Evolutionary conservation across 2,329 filamentous ascomycete species (phyloP), one percentile per base, ranked within the genome.

Genomic region (Fusarium austroafricanum): DNA sequence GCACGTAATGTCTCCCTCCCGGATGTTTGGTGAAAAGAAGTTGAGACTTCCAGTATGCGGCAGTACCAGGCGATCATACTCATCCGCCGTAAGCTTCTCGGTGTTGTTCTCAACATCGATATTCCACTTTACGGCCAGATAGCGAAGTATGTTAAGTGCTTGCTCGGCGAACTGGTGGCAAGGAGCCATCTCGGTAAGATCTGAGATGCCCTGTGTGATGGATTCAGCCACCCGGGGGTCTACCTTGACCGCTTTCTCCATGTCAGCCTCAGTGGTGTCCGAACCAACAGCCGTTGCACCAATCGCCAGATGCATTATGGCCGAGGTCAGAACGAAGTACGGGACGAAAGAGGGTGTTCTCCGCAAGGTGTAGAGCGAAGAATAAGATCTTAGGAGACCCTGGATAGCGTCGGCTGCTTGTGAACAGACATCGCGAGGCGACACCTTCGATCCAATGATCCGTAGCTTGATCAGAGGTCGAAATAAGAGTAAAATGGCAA

Each of bases 401-500:
- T 87, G 85, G 18, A 89, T 88, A 28, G 86, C 86, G 61, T 88
- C 85, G 29, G 86, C 86, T 2, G 86, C 86, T 67, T 88, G 86
- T 4, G 83, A 83, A 76, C 90, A 92, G 17, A 91, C 86, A 64
- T 91, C 88, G 38, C 86, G 84, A 10, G 90, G 90, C 6, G 83
- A 82, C 3, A 92, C 81, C 51, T 86, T 84, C 10, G 89, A 91
- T 10, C 87, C 86, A 46, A 90, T 84, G 70, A 92, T 87, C 11
- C 82, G 81, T 10, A 89, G 73, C 65, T 87, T 92, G 73, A 92
- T 89, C 37, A 93, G 83, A 0, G 91, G 91, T 9, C 91, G 84
- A 75, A 93, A 93, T 2, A 94, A 84, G n/a, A 92, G 84, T 0
- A 91, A 77, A n/a, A 90, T 89, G 29, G 88, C 86, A 64, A 89